Percentiles rank a stretch among this genome's conserved stretches.
Evolutionary conservation across 495 filamentous ascomycete species (phyloP).

Genomic region (Penicillium chermesinum): DNA sequence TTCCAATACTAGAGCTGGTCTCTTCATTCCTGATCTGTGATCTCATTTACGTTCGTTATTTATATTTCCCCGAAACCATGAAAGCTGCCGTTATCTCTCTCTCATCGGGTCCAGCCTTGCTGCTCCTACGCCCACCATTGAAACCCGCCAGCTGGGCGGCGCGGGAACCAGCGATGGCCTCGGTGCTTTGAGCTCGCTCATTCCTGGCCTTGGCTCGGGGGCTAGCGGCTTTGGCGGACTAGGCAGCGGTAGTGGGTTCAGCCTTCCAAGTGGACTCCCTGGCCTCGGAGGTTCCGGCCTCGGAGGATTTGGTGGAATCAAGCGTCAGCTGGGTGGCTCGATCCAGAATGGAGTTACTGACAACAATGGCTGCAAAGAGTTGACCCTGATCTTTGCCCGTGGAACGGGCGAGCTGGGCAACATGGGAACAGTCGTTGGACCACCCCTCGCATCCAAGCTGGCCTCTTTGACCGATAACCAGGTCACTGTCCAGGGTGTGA

Average conservation of each 20-base stretch:
- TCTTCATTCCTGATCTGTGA: conserved; percentile 8
- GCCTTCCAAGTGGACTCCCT: not conserved
- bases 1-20: conserved; percentile 17
- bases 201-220: not conserved
- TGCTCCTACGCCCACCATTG: conserved; percentile 26
- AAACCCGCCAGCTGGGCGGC: conserved; percentile 13
- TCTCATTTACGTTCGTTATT: not conserved
- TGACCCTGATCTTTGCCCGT: conserved; percentile 57
- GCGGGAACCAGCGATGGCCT: conserved; percentile 12
- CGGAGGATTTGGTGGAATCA: not conserved
- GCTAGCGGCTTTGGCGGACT: not conserved
- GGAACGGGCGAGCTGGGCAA: conserved; percentile 53
- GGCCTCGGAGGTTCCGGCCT: not conserved
- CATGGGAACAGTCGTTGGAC: conserved; percentile 54
- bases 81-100: conserved; percentile 19
- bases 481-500: conserved; percentile 53
- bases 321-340: not conserved
- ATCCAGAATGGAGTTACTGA: conserved; percentile 37
- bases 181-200: conserved; percentile 9
- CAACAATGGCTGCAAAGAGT: conserved; percentile 34
- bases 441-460: conserved; percentile 48
- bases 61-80: conserved; percentile 11
- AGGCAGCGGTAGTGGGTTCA: not conserved
- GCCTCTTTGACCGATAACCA: conserved; percentile 28
- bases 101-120: conserved; percentile 20